Evolutionary conservation across 2,329 filamentous ascomycete species (phyloP).

Genomic region (Neofusicoccum cordaticola): DNA sequence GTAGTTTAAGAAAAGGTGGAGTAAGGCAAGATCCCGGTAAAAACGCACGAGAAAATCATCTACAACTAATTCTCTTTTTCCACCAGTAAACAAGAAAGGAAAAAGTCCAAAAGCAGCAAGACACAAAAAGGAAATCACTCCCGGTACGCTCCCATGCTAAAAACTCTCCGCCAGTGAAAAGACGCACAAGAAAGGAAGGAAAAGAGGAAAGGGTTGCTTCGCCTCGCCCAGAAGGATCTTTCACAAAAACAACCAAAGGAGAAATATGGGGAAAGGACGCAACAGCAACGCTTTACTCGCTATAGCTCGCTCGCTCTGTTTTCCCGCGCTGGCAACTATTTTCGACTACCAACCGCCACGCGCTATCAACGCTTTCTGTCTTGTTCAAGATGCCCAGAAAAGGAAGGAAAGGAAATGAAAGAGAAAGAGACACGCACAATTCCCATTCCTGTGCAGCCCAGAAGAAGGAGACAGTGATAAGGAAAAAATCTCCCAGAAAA

Average conservation of each 20-base stretch:
- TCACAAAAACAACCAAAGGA: background rate
- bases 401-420: background rate
- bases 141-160: background rate
- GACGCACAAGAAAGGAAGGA: background rate
- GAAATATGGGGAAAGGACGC: background rate
- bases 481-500: background rate
- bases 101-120: background rate
- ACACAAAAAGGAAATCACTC: background rate
- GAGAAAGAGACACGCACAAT: background rate
- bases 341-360: background rate
- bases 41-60: background rate
- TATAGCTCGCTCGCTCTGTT: slow-evolving; percentile 1
- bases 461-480: background rate
- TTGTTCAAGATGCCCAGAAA: slow-evolving; percentile 1
- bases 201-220: background rate
- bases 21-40: background rate
- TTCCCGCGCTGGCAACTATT: slow-evolving; percentile 1
- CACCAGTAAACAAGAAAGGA: background rate
- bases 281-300: slow-evolving; percentile 5
- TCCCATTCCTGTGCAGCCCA: background rate
- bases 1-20: background rate
- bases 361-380: slow-evolving; percentile 1
- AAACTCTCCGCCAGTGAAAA: background rate
- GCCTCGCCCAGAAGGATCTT: background rate
- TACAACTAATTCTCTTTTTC: background rate